These are phyloP conservation scores for Iberis pinnata DNA, from an alignment of 345 rosid species.

Conservation along the genomic window DNA sequence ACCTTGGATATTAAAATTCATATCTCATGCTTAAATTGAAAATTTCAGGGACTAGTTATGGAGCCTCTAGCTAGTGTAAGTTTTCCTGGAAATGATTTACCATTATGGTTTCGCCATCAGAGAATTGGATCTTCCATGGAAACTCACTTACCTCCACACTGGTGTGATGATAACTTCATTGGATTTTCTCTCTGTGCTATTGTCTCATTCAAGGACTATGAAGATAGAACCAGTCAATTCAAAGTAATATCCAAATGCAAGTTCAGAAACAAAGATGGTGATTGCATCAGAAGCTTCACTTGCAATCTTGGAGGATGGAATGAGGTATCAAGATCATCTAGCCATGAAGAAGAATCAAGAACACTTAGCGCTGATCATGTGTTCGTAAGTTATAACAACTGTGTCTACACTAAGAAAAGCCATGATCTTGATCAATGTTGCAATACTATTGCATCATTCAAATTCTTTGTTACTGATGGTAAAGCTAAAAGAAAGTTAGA, in stretches of 20 bases:
- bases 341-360: conserved; percentile 22
- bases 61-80: conserved; percentile 16
- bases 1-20: too few species aligned
- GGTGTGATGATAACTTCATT: conserved; percentile 20
- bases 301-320: conserved; percentile 27
- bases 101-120: conserved; percentile 30
- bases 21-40: neutral
- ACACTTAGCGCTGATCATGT: conserved; percentile 24
- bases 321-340: conserved; percentile 11
- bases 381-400: conserved; percentile 25
- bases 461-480: conserved; percentile 21
- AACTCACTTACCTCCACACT: conserved; percentile 24
- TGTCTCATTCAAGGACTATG: conserved; percentile 17
- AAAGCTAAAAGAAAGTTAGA: conserved; percentile 16
- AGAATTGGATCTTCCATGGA: conserved; percentile 26
- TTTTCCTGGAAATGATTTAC: conserved; percentile 28
- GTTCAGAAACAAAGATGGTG: conserved; percentile 16
- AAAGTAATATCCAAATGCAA: conserved; percentile 20
- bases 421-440: conserved; percentile 16
- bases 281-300: conserved; percentile 10
- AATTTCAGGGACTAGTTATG: conserved; percentile 18
- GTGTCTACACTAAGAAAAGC: conserved; percentile 10
- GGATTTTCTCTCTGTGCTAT: conserved; percentile 16
- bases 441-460: conserved; percentile 21
- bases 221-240: conserved; percentile 11